Conservation (phyloP, 345 rosid species). For the Salix udensis region DNA sequence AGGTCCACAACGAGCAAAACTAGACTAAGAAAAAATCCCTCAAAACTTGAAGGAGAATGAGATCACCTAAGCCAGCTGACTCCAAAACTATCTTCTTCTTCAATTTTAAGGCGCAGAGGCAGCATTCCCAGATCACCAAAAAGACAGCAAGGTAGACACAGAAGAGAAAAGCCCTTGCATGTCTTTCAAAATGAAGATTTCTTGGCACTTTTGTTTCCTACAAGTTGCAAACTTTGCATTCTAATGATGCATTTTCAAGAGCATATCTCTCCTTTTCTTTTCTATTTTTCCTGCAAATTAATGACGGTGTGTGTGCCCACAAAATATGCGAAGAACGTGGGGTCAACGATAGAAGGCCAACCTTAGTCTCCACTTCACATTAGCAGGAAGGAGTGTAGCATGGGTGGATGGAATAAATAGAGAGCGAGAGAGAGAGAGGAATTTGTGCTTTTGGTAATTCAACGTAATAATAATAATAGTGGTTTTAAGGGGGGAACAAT, state of each 20-base stretch:
- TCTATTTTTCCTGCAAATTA: conserved; percentile 7
- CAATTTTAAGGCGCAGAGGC: conserved; percentile 18
- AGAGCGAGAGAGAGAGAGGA: background rate
- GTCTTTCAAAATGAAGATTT: background rate
- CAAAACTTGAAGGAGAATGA: conserved; percentile 9
- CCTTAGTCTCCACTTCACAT: conserved; percentile 29
- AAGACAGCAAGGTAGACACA: background rate
- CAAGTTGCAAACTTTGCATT: conserved; percentile 16
- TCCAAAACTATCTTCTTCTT: conserved; percentile 3
- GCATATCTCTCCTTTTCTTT: background rate
- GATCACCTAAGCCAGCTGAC: background rate
- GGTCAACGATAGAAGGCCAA: conserved; percentile 41
- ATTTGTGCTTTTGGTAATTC: background rate
- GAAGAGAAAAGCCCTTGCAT: conserved; percentile 20
- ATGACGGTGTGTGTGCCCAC: conserved; percentile 24
- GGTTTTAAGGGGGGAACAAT: no score
- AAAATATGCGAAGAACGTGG: conserved; percentile 72
- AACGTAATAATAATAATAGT: background rate
- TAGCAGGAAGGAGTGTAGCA: conserved; percentile 5
- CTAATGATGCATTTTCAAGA: conserved; percentile 2
- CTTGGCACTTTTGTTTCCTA: background rate
- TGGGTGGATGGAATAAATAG: background rate
- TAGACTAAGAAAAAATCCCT: conserved; percentile 11
- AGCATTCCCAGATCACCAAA: conserved; percentile 35
- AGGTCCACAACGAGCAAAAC: conserved; percentile 16